phyloP scores from a whole-genome alignment of 768 basidiomycete species.

The Podaxis sp. region DNA sequence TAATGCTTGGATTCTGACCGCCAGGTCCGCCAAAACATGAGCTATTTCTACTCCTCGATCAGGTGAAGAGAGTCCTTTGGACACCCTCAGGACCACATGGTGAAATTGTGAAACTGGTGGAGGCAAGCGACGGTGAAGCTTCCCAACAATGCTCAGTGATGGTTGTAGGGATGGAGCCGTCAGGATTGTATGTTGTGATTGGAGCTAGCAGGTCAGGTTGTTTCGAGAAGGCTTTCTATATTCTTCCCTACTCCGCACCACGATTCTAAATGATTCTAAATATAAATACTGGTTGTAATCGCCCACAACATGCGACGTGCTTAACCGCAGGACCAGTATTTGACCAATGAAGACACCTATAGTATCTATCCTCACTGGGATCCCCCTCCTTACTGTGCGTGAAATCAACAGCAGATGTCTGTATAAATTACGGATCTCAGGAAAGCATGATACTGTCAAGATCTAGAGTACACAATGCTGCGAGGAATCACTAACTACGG shows the following conservation, averaged over 20 bases:
- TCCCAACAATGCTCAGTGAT: not conserved
- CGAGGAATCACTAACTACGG: not conserved
- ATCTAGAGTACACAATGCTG: not conserved
- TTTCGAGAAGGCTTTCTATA: not conserved
- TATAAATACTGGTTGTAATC: not conserved
- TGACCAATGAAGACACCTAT: no score
- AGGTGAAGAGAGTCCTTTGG: not conserved
- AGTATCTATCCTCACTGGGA: no score
- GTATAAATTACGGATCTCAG: no score
- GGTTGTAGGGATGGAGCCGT: not conserved
- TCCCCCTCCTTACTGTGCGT: no score
- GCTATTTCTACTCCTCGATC: not conserved
- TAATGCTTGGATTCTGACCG: not conserved
- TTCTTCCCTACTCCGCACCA: not conserved
- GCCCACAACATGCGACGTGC: no score
- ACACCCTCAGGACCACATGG: not conserved
- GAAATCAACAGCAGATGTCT: no score
- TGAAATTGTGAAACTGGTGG: not conserved
- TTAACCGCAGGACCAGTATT: no score
- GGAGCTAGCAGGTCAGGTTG: not conserved
- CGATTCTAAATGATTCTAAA: not conserved
- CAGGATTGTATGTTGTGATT: not conserved
- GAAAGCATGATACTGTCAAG: no score
- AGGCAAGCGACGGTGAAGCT: no score
- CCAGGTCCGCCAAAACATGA: not conserved